These are phyloP conservation scores for Straminergon stramineum DNA, from an alignment of 225 moss, liverwort and hornwort genomes.

Conservation along the genomic window DNA sequence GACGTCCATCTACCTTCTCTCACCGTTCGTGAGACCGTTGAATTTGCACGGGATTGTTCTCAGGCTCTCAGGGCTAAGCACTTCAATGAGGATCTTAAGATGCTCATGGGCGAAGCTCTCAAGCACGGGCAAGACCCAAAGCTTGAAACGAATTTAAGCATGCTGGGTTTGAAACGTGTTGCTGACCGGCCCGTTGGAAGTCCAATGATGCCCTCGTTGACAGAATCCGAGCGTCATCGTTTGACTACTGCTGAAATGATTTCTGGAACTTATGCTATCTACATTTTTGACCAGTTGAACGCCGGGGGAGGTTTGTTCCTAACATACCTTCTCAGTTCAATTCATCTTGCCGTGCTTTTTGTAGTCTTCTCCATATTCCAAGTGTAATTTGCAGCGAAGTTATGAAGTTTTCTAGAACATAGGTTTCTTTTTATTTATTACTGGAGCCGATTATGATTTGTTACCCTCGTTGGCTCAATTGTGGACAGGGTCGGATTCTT, in stretches of 20 bases:
- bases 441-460: neutral
- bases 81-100: constrained; percentile 38
- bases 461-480: neutral
- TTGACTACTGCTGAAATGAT: constrained; percentile 73
- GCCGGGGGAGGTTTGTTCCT: constrained; percentile 31
- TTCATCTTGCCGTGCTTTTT: neutral
- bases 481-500: constrained; percentile 46
- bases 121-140: constrained; percentile 88
- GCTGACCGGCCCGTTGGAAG: constrained; percentile 63
- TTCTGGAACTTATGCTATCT: constrained; percentile 83
- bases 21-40: constrained; percentile 79
- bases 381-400: neutral
- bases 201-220: constrained; percentile 64
- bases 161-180: constrained; percentile 80
- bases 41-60: constrained; percentile 71
- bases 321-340: neutral
- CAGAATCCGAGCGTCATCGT: constrained; percentile 67
- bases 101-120: constrained; percentile 59
- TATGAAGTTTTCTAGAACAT: neutral
- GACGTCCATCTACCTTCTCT: constrained; percentile 58
- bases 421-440: neutral
- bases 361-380: neutral
- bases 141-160: constrained; percentile 70
- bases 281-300: constrained; percentile 68
- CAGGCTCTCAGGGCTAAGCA: constrained; percentile 45